Percentiles rank a stretch among this genome's conserved stretches.
Evolutionary conservation across 2,329 filamentous ascomycete species (phyloP).

Genomic region (Hortaea sp.): DNA sequence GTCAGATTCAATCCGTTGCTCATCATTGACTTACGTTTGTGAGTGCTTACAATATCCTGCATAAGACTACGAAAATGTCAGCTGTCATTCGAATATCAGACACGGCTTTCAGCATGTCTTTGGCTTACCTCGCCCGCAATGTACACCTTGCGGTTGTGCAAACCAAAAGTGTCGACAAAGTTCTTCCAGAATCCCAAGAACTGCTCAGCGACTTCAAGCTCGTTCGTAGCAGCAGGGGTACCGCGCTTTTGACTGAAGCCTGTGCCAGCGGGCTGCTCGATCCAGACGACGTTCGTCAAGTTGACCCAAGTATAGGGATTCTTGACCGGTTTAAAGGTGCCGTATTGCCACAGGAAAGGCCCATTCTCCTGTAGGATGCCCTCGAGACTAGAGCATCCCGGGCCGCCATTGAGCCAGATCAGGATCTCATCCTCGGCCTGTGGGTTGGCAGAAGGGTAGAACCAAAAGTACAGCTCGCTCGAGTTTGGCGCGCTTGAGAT

Average conservation of each 20-base stretch:
- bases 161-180: constrained; percentile 37
- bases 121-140: constrained; percentile 51
- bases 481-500: constrained; percentile 19
- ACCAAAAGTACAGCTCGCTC: constrained; percentile 39
- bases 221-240: constrained; percentile 28
- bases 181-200: constrained; percentile 41
- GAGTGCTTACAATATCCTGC: no score
- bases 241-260: constrained; percentile 25
- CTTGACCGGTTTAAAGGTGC: constrained; percentile 15
- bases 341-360: constrained; percentile 38
- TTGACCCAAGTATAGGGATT: constrained; percentile 32
- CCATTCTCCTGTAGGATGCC: constrained; percentile 41
- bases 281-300: constrained; percentile 34
- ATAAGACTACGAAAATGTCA: no score
- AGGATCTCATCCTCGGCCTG: constrained; percentile 33
- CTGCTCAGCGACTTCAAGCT: constrained; percentile 30
- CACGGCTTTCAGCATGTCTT: constrained; percentile 9
- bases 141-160: constrained; percentile 48
- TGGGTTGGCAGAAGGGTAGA: constrained; percentile 33
- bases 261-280: constrained; percentile 35
- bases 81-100: constrained; percentile 11
- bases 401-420: constrained; percentile 33
- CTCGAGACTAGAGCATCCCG: constrained; percentile 37
- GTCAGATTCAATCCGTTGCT: constrained; percentile 1
- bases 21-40: no score